Evolutionary conservation across 139 green algal species (phyloP), one percentile per base, ranked within the genome.

Genomic region (Picochlorum sp.): DNA sequence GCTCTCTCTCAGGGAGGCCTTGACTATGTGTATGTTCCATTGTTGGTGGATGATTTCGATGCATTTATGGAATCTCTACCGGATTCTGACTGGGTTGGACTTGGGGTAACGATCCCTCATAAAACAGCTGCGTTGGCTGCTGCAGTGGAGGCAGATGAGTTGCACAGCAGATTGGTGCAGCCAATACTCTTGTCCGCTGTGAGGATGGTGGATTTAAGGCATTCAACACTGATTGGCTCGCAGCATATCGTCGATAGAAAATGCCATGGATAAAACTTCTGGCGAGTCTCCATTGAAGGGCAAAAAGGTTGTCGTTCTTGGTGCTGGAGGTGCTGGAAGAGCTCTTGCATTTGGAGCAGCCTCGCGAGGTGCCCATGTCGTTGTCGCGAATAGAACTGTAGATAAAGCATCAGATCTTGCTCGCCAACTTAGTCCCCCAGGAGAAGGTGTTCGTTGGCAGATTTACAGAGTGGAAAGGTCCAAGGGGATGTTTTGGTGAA

Each of bases 61-160:
- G 73, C 84, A 2, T 95, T 95, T 61, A 32, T 32, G 34, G n/a
- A 41, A 15, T 18, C 57, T 21, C 16, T 14, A 20, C 11, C 45
- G 4, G 61, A 50, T 15, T 57, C 73, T 7, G 84, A 94, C 63
- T 96, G 86, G 50, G 58, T 63, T 0, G 89, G 83, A 5, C 82
- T 95, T 70, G 78, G 72, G 28, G 90, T 97, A n/a, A 98, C 92
- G 52, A 98, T 98, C 45, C 92, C 92, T 0, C 92, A 98, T 83
- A 95, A 96, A 81, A 72, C 91, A 56, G 85, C 86, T n/a, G 92
- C 91, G 8, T 67, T 97, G 60, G 65, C 77, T 41, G 67, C 45
- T 15, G 85, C 85, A 8, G 45, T 74, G 1, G 65, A 83, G 24
- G 81, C 85, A 5, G 93, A 98, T 65, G 61, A 74, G 79, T 93